Evolutionary conservation across 2,329 filamentous ascomycete species (phyloP), one percentile per base, ranked within the genome.

Genomic region (Monosporascus sp.): DNA sequence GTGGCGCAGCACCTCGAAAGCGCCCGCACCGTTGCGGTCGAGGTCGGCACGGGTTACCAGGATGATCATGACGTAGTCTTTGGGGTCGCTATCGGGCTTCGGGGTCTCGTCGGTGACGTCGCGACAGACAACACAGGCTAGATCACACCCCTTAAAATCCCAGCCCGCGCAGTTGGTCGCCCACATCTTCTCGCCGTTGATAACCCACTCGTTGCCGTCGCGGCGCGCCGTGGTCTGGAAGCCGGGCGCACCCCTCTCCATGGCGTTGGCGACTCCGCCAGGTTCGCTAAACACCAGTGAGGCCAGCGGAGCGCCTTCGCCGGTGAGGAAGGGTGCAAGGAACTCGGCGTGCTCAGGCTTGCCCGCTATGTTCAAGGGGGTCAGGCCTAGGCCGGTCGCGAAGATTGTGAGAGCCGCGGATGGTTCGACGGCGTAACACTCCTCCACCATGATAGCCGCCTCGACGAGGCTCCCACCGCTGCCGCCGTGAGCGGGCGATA

Each of bases 101-200:
- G 52, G 51, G 0, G 54, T 9, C 2, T 45, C 36, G 5, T 58
- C 52, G 1, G 63, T 65, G 8, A 64, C 54, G 43, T 74, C 67
- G 14, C 78, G 75, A 61, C 77, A 81, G 4, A 80, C 74, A 7
- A 82, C 70, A 55, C 77, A 81, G 51, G 74, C 70, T 2, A 83
- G 65, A 43, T 81, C 77, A 1, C 77, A 76, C 9, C 79, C 79
- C 50, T 68, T 67, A 41, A 72, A 70, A 54, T 82, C 79, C 78
- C 77, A 82, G 15, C 79, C 79, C 1, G 70, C 74, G 50, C 70
- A 72, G 60, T 81, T 82, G 1, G 78, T 80, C 11, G 79, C 76
- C 79, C 79, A 82, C 39, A 80, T 54, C 73, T 82, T 81, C 57
- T 82, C 79, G 3, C 79, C 79, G 59, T 75, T 76, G 25, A 82